Conservation (phyloP, 352 stramenopile species). For the Phytophthora uliginosa region DNA sequence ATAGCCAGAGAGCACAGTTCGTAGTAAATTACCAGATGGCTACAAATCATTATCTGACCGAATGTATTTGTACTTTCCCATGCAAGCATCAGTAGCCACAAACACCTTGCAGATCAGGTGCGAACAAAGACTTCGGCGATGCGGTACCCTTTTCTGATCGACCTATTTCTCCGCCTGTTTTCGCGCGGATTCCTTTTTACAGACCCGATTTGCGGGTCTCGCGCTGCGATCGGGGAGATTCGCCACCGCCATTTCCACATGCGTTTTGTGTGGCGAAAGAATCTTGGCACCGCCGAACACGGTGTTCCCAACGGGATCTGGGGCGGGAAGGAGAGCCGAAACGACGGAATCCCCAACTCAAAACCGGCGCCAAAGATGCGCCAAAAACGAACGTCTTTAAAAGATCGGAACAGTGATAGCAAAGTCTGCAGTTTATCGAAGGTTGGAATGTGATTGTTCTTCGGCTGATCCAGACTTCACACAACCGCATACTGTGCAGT, state of each 20-base stretch:
- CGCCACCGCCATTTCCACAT: not conserved
- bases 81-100: no score
- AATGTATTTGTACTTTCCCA: no score
- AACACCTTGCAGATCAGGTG: no score
- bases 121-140: no score
- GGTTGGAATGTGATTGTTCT: not conserved
- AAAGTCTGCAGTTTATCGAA: not conserved
- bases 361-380: not conserved
- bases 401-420: not conserved
- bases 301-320: slow-evolving; percentile 1
- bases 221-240: slow-evolving; percentile 4
- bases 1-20: no score
- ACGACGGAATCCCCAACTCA: slow-evolving; percentile 1
- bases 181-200: slow-evolving; percentile 4
- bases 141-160: not conserved
- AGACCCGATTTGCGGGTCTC: not conserved
- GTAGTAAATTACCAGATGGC: no score
- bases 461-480: not conserved
- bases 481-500: not conserved
- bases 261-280: not conserved
- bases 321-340: slow-evolving; percentile 1
- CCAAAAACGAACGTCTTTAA: not conserved
- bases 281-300: not conserved
- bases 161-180: not conserved
- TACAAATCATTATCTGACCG: no score